Base-by-base conservation (phyloP, 1,284 basidiomycete species). In the Crocinoboletus sp. region DNA sequence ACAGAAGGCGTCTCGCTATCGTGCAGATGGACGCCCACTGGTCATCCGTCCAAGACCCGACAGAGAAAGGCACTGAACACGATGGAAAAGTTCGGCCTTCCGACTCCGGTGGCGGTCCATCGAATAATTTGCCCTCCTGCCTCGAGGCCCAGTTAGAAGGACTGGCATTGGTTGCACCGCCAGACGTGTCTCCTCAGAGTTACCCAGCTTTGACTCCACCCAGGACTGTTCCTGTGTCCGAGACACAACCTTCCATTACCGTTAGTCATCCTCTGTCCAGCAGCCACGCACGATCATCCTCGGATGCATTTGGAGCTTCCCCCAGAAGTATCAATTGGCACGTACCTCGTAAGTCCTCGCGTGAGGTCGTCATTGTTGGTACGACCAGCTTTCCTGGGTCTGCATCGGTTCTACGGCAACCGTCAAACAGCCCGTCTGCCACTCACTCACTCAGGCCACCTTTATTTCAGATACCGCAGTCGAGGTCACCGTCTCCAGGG, bases 1-100 rank as follows among this genome's bases (percentile, higher is more conserved):
- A 84, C 66, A 76, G 82, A 57, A 72, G 84, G 45, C 71, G 80
- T 48, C 66, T 84, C 41, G 79, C 80, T 24, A 79, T 88, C 55
- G 77, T 86, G 36, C 71, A 84, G 61, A 68, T 80, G 69, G 75
- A 69, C 57, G 47, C 56, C 34, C 36, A 24, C 15, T 34, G 47
- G 41, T 17, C 58, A 49, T 38, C 46, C 36, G 57, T 45, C 49
- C 51, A 49, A 7, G 50, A 51, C 43, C 50, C 29, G 55, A 51
- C 61, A 58, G 48, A 58, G 50, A 55, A 53, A 32, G 8, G 39
- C 41, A 69, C 56, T 43, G 61, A 36, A 48, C 61, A 45, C 57
- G 51, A 39, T n/a, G n/a, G n/a, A n/a, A n/a, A n/a, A 50, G 60
- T 29, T 37, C 41, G 58, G 51, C 41, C 34, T 23, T 55, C 56